Evolutionary conservation across 805 yeast genomes (phyloP).

Genomic region (Kregervanrija delftensis): DNA sequence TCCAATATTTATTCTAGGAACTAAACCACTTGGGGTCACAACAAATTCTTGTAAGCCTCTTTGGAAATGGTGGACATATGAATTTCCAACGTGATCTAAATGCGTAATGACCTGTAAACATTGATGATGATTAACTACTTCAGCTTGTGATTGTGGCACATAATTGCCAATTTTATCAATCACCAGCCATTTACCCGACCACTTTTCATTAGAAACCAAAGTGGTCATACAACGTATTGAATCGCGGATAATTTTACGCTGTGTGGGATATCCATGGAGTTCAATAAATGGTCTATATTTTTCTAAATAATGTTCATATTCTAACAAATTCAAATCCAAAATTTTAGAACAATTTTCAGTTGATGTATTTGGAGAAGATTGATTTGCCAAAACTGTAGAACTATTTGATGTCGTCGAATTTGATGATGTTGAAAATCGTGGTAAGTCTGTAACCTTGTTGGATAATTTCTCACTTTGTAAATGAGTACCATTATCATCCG

Average conservation of each 20-base stretch:
- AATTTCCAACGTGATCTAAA: slow-evolving; percentile 6
- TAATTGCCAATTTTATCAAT: slow-evolving; percentile 15
- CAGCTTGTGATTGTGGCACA: slow-evolving; percentile 6
- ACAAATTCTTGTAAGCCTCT: slow-evolving; percentile 28
- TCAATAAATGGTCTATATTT: background rate
- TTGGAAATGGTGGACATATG: slow-evolving; percentile 8
- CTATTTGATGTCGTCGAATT: background rate
- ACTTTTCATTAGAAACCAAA: slow-evolving; percentile 26
- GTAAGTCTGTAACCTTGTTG: no score
- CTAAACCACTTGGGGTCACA: slow-evolving; percentile 27
- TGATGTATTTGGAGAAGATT: slow-evolving; percentile 4
- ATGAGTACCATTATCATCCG: no score
- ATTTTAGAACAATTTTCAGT: background rate
- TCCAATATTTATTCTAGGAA: slow-evolving; percentile 19
- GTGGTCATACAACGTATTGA: slow-evolving; percentile 30
- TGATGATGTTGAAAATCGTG: background rate
- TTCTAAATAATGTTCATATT: background rate
- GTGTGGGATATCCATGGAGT: slow-evolving; percentile 14
- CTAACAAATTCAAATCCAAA: no score
- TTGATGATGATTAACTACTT: slow-evolving; percentile 5
- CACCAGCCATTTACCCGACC: slow-evolving; percentile 28
- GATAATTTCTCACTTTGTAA: no score
- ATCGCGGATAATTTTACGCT: slow-evolving; percentile 25
- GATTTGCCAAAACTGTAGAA: background rate
- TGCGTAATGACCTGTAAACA: slow-evolving; percentile 8